Evolutionary conservation across 495 filamentous ascomycete genomes (phyloP), one percentile per base, ranked within the genome.

Genomic region (Sordaria brevicollis): DNA sequence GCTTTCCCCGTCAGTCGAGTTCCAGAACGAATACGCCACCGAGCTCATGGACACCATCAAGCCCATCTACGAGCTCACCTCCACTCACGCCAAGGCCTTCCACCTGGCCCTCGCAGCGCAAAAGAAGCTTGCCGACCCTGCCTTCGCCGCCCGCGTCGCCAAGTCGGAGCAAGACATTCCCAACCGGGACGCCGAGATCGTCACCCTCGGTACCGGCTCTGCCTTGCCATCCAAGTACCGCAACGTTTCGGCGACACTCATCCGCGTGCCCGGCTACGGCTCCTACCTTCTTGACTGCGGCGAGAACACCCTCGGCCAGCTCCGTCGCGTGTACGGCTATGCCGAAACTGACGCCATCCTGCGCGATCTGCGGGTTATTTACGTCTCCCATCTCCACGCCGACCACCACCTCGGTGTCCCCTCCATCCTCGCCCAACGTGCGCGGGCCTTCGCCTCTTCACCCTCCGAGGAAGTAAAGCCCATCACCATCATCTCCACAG

Each of bases 321-420:
- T 99, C 25, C 87, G 87, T 68, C 91, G 95, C 49, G 80, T 91
- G 4, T 96, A 89, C 74, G 83, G 83, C 4, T 80, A 83, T 5
- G 78, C 83, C 25, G 84, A 93, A 72, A 78, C 94, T 5, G 81
- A 83, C n/a, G 85, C 89, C 37, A 81, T 97, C 11, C 81, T 98
- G 13, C 81, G 82, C 68, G 91, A 97, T 70, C 83, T 99, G 33
- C 91, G 90, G 39, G 85, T 88, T 72, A 91, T 99, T 68, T 97
- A 92, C 90, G 94, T 99, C 76, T 94, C 91, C 75, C 95, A 99
- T 79, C 80, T 94, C 67, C 95, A 99, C 76, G 95, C 95, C 34
- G 95, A 99, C 81, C 95, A 99, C 79, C 95, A 99, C 75, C 86
- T 98, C 21, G 95, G 95, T 35, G 92, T 89, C 0, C 84, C 85